These are phyloP conservation scores for Nemania bipapillata DNA, from an alignment of 2,329 filamentous ascomycete species.

Conservation along the genomic window DNA sequence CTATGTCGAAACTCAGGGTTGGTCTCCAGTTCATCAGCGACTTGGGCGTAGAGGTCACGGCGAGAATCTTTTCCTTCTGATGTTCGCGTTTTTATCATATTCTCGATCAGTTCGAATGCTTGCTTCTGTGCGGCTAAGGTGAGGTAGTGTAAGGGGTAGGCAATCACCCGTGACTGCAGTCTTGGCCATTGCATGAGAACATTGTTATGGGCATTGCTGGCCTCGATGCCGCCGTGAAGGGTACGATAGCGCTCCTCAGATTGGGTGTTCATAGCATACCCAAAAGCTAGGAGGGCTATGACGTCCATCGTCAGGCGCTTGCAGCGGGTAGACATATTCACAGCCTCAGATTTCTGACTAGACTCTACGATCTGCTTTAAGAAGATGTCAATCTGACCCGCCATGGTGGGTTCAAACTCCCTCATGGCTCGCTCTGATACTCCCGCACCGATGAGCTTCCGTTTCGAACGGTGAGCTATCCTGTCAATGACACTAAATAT, in stretches of 20 bases:
- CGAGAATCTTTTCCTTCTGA: conserved; percentile 30
- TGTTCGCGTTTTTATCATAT: conserved; percentile 39
- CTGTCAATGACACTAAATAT: conserved; percentile 37
- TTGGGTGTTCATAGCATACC: conserved; percentile 38
- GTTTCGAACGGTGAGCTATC: conserved; percentile 29
- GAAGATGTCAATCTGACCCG: conserved; percentile 38
- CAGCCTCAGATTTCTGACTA: conserved; percentile 14
- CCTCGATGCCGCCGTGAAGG: conserved; percentile 28
- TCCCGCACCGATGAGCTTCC: conserved; percentile 34
- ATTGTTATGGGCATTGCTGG: conserved; percentile 33
- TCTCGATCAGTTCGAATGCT: conserved; percentile 37
- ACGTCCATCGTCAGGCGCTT: conserved; percentile 39
- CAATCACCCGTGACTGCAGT: conserved; percentile 28
- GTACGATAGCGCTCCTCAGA: conserved; percentile 35
- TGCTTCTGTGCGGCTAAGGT: conserved; percentile 32
- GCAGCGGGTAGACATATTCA: conserved; percentile 37
- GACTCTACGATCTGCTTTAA: conserved; percentile 31
- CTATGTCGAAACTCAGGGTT: conserved; percentile 36
- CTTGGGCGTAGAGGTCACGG: conserved; percentile 40
- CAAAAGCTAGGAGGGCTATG: conserved; percentile 40
- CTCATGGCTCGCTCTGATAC: conserved; percentile 39
- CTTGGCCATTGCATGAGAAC: conserved; percentile 38
- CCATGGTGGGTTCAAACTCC: conserved; percentile 39
- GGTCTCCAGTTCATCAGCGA: conserved; percentile 32
- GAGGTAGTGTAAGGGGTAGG: conserved; percentile 32